These are phyloP conservation scores for Trichoderma virens DNA, from an alignment of 495 filamentous ascomycete species.

Conservation along the genomic window DNA sequence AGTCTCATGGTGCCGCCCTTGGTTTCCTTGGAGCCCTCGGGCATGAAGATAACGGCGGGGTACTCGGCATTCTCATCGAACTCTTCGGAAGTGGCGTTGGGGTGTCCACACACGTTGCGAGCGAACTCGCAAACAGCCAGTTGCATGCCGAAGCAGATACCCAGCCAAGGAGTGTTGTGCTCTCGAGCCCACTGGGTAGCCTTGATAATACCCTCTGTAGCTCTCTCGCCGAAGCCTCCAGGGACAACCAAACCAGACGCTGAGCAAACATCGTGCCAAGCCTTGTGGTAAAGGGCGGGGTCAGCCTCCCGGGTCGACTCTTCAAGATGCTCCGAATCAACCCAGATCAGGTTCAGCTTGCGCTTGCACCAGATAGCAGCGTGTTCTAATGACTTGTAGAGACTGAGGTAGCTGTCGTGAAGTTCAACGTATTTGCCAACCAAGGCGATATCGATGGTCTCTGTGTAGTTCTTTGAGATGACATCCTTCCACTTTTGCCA, in stretches of 20 bases:
- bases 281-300: slow-evolving; percentile 75
- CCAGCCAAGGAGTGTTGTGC: slow-evolving; percentile 73
- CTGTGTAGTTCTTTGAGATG: slow-evolving; percentile 54
- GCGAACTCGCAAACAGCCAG: slow-evolving; percentile 86
- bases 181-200: slow-evolving; percentile 77
- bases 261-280: slow-evolving; percentile 64
- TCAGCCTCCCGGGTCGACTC: slow-evolving; percentile 42
- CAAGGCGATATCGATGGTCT: slow-evolving; percentile 72
- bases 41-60: slow-evolving; percentile 81
- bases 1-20: slow-evolving; percentile 87
- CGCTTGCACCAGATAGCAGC: slow-evolving; percentile 76
- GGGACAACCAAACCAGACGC: slow-evolving; percentile 14
- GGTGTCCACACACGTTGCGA: slow-evolving; percentile 58
- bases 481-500: slow-evolving; percentile 73
- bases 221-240: slow-evolving; percentile 71
- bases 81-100: slow-evolving; percentile 58
- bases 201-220: slow-evolving; percentile 80
- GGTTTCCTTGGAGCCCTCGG: slow-evolving; percentile 48
- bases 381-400: slow-evolving; percentile 83
- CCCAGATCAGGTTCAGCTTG: slow-evolving; percentile 74
- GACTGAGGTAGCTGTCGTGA: slow-evolving; percentile 59
- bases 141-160: slow-evolving; percentile 94
- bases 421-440: slow-evolving; percentile 87
- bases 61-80: slow-evolving; percentile 45
- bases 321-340: slow-evolving; percentile 81